These are phyloP conservation scores for Biscogniauxia marginata DNA, from an alignment of 2,329 filamentous ascomycete species.

Conservation along the genomic window DNA sequence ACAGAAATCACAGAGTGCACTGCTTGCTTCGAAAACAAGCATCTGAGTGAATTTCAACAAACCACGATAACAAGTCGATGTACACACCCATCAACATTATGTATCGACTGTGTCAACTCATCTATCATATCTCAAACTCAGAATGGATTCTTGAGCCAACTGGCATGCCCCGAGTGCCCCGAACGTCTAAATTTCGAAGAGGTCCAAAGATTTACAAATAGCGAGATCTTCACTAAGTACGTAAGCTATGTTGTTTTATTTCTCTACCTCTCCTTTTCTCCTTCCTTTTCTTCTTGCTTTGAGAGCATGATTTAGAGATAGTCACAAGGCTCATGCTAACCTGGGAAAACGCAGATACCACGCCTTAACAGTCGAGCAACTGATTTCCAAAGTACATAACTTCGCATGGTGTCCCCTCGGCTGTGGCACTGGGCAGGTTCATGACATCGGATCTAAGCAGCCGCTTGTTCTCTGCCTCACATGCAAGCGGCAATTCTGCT, in stretches of 20 bases:
- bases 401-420: conserved; percentile 54
- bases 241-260: conserved; percentile 31
- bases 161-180: conserved; percentile 50
- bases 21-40: conserved; percentile 14
- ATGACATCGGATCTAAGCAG: conserved; percentile 38
- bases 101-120: conserved; percentile 9
- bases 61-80: conserved; percentile 8
- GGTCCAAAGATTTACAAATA: conserved; percentile 44
- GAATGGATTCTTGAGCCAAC: not conserved
- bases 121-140: conserved; percentile 13
- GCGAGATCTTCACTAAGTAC: conserved; percentile 43
- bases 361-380: conserved; percentile 5
- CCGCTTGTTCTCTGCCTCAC: conserved; percentile 42
- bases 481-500: conserved; percentile 43
- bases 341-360: conserved; percentile 8
- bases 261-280: too few relatives aligned
- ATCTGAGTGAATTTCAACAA: conserved; percentile 1
- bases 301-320: not conserved
- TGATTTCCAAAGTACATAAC: conserved; percentile 39
- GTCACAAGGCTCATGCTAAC: too few relatives aligned
- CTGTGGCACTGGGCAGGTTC: conserved; percentile 53
- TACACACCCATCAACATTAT: conserved; percentile 10
- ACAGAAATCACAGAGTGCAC: conserved; percentile 2
- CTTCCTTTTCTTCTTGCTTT: too few relatives aligned
- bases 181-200: conserved; percentile 42